phyloP scores from a whole-genome alignment of 495 filamentous ascomycete genomes.

The Cryomyces antarcticus region DNA sequence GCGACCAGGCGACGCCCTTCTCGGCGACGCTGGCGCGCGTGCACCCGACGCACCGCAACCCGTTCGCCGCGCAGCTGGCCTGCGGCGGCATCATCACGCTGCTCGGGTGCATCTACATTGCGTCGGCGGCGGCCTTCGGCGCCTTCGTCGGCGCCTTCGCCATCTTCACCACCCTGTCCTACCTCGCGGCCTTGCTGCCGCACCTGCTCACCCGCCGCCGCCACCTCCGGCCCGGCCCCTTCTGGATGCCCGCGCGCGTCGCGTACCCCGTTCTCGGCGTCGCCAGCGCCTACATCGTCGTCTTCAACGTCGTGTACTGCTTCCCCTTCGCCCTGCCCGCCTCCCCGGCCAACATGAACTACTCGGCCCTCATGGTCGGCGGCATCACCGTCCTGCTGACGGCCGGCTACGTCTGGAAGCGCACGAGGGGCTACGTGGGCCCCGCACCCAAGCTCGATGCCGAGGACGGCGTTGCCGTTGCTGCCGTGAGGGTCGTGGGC shows the following conservation, averaged over 20 bases:
- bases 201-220: slow-evolving; percentile 44
- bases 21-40: slow-evolving; percentile 24
- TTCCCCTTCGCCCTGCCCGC: slow-evolving; percentile 37
- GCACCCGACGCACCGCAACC: slow-evolving; percentile 33
- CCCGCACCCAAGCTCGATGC: slow-evolving; percentile 1
- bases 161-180: slow-evolving; percentile 51
- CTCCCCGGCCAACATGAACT: slow-evolving; percentile 44
- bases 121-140: slow-evolving; percentile 49
- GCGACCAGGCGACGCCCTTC: slow-evolving; percentile 44
- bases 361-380: slow-evolving; percentile 41
- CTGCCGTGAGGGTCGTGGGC: not conserved
- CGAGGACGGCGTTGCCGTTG: slow-evolving; percentile 3
- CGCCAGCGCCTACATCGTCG: slow-evolving; percentile 40
- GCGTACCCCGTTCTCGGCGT: slow-evolving; percentile 38
- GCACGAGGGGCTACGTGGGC: slow-evolving; percentile 2
- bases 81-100: slow-evolving; percentile 38
- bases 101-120: slow-evolving; percentile 55
- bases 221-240: slow-evolving; percentile 44
- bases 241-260: slow-evolving; percentile 37
- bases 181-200: slow-evolving; percentile 53
- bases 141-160: slow-evolving; percentile 57
- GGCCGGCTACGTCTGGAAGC: slow-evolving; percentile 4
- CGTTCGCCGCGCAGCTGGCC: slow-evolving; percentile 46
- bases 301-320: slow-evolving; percentile 53
- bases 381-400: slow-evolving; percentile 27